phyloP scores from a whole-genome alignment of 2,329 filamentous ascomycete genomes.

The Didymella arachidicola region DNA sequence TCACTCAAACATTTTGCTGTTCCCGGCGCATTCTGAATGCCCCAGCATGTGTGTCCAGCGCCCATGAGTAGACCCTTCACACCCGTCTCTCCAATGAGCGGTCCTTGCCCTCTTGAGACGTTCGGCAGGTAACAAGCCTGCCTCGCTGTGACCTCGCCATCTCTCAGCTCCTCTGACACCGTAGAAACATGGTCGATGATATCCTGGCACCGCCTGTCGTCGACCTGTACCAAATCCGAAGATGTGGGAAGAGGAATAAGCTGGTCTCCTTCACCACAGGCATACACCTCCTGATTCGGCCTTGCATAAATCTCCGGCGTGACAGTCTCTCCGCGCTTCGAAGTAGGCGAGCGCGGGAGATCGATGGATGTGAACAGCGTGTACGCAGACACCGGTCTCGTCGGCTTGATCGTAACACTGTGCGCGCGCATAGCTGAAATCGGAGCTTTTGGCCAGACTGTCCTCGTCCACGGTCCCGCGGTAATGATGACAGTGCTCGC shows the following conservation, averaged over 20 bases:
- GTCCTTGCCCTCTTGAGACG: constrained; percentile 68
- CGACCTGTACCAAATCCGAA: constrained; percentile 77
- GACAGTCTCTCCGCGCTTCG: constrained; percentile 59
- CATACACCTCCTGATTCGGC: constrained; percentile 88
- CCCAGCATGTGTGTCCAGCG: constrained; percentile 95
- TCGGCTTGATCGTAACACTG: constrained; percentile 67
- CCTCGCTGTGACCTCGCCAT: constrained; percentile 68
- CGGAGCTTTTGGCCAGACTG: constrained; percentile 62
- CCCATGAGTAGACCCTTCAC: constrained; percentile 81
- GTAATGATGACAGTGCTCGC: constrained; percentile 67
- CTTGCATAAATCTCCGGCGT: constrained; percentile 94
- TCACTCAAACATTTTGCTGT: constrained; percentile 64
- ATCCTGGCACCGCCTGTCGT: constrained; percentile 81
- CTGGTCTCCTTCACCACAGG: constrained; percentile 88
- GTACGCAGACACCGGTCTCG: constrained; percentile 70
- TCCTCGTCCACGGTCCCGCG: constrained; percentile 68
- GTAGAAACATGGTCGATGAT: constrained; percentile 78
- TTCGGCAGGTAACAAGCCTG: constrained; percentile 96
- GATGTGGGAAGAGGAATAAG: constrained; percentile 76
- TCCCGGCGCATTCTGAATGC: constrained; percentile 92
- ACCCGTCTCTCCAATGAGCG: constrained; percentile 78
- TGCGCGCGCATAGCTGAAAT: constrained; percentile 69
- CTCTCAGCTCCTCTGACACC: constrained; percentile 59
- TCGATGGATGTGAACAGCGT: constrained; percentile 87
- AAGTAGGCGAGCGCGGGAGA: constrained; percentile 65